phyloP scores from a whole-genome alignment of 371 early-diverging fungal genomes.

The Lichtheimia hyalospora region DNA sequence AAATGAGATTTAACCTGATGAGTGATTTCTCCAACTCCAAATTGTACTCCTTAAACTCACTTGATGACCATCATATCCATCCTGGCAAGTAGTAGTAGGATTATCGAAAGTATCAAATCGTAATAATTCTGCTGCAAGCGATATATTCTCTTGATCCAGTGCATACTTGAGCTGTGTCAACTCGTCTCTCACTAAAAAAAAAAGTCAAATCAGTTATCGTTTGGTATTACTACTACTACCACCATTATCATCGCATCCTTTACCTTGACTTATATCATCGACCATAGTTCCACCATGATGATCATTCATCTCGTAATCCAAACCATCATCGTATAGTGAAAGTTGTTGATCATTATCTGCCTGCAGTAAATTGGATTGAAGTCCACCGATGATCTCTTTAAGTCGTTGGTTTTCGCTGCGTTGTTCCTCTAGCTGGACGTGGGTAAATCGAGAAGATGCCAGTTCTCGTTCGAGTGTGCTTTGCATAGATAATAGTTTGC shows the following conservation, averaged over 20 bases:
- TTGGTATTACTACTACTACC: no score
- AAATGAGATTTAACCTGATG: no score
- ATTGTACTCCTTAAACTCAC: no score
- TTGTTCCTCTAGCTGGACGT: constrained; percentile 48
- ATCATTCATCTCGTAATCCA: no score
- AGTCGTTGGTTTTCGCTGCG: constrained; percentile 48
- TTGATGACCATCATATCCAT: no score
- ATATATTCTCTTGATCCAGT: constrained; percentile 31
- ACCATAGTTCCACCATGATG: constrained; percentile 32
- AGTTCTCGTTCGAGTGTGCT: constrained; percentile 38
- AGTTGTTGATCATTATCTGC: no score
- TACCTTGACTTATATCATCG: constrained; percentile 37
- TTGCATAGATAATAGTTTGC: constrained; percentile 35
- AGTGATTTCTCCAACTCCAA: no score
- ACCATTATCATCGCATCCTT: neutral
- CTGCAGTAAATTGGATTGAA: constrained; percentile 34
- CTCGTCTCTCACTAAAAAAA: constrained; percentile 29
- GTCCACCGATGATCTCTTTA: constrained; percentile 45
- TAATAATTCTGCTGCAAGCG: constrained; percentile 14
- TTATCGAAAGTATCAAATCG: no score
- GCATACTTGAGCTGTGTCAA: constrained; percentile 20
- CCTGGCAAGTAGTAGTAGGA: no score
- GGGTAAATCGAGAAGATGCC: constrained; percentile 39
- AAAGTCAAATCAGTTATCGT: no score
- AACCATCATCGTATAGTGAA: no score